phyloP scores from a whole-genome alignment of 805 yeast genomes.

The Kuraishia floccosa region DNA sequence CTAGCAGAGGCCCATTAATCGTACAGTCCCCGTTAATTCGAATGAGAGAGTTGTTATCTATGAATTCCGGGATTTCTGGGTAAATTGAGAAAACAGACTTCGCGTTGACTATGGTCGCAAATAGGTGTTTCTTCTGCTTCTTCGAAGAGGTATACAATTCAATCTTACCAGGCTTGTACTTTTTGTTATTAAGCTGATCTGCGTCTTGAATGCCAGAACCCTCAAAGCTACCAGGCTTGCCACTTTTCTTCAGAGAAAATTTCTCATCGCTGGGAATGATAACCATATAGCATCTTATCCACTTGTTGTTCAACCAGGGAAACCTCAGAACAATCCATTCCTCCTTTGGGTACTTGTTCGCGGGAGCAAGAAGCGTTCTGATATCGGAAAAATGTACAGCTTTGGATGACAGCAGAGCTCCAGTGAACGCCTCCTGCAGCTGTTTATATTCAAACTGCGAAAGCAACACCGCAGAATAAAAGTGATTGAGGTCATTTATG shows the following conservation, averaged over 20 bases:
- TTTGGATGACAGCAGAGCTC: constrained; percentile 46
- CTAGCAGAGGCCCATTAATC: constrained; percentile 25
- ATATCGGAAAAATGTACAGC: constrained; percentile 48
- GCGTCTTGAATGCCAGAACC: constrained; percentile 2
- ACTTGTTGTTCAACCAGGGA: constrained; percentile 44
- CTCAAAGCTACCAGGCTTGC: neutral
- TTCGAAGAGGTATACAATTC: constrained; percentile 41
- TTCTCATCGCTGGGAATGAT: constrained; percentile 30
- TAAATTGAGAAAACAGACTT: constrained; percentile 41
- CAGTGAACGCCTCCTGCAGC: constrained; percentile 54
- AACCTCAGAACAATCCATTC: constrained; percentile 59
- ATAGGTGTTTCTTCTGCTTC: constrained; percentile 35
- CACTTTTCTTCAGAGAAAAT: constrained; percentile 1
- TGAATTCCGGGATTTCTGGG: constrained; percentile 45
- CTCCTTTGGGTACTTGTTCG: constrained; percentile 29
- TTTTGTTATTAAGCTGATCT: constrained; percentile 8
- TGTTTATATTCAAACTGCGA: constrained; percentile 46
- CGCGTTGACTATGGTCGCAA: constrained; percentile 35
- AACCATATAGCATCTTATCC: constrained; percentile 45
- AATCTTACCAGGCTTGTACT: constrained; percentile 34
- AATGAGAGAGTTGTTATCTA: constrained; percentile 45
- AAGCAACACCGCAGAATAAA: constrained; percentile 35
- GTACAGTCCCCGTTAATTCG: constrained; percentile 43
- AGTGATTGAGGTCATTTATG: constrained; percentile 14
- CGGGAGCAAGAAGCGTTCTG: constrained; percentile 42